These are phyloP conservation scores for Cladosporium sphaerospermum DNA, from an alignment of 2,329 filamentous ascomycete genomes.

Conservation along the genomic window DNA sequence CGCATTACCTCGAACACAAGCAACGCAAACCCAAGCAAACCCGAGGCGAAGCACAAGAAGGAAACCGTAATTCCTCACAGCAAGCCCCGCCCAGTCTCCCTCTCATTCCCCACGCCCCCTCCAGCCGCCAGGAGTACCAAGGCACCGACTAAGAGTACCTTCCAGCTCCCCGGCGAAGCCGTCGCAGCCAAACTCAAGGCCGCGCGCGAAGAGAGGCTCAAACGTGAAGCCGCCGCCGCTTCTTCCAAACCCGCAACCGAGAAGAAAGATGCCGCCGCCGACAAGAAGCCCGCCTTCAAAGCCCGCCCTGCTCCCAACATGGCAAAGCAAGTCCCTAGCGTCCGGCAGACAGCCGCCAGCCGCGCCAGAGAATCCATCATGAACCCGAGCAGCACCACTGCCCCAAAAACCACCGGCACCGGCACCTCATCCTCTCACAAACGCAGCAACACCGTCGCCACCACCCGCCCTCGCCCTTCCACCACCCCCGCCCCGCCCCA, in stretches of 20 bases:
- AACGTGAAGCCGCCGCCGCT: constrained; percentile 35
- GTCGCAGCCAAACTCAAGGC: constrained; percentile 49
- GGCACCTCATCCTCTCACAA: constrained; percentile 9
- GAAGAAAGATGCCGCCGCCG: constrained; percentile 18
- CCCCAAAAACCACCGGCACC: not conserved
- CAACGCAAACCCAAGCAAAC: not conserved
- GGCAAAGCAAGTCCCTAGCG: constrained; percentile 22
- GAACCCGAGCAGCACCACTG: constrained; percentile 8
- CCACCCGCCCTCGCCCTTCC: constrained; percentile 13
- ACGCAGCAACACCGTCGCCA: constrained; percentile 22
- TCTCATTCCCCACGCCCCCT: constrained; percentile 43
- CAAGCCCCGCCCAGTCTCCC: constrained; percentile 42
- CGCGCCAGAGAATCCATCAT: constrained; percentile 38
- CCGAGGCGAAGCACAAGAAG: constrained; percentile 18
- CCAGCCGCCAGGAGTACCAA: constrained; percentile 45
- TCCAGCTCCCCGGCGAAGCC: constrained; percentile 48
- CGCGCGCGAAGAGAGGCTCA: constrained; percentile 43
- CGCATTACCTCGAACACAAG: constrained; percentile 17
- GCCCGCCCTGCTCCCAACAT: constrained; percentile 38
- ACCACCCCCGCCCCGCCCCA: constrained; percentile 1
- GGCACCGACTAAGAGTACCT: constrained; percentile 44
- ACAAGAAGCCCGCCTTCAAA: constrained; percentile 40
- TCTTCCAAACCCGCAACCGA: constrained; percentile 26
- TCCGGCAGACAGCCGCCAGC: constrained; percentile 43
- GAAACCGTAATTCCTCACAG: constrained; percentile 31